Evolutionary conservation across 2,329 filamentous ascomycete species (phyloP).

Genomic region (Pseudogymnoascus sp.): DNA sequence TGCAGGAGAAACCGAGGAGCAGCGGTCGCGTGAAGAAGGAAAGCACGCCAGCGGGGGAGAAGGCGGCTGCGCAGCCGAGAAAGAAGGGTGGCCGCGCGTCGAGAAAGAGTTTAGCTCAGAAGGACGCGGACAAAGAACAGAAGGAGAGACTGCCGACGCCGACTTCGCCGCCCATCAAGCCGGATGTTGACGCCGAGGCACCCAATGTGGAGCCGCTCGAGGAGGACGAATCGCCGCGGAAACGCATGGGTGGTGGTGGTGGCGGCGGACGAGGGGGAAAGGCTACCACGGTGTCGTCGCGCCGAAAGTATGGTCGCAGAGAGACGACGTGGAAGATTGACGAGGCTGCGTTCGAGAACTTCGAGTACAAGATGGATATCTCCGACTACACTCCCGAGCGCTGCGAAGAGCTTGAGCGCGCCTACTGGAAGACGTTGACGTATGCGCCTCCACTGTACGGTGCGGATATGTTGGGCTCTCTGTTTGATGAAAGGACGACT

Average conservation of each 20-base stretch:
- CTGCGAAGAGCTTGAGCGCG: constrained; percentile 87
- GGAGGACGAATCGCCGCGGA: constrained; percentile 38
- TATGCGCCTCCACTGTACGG: constrained; percentile 94
- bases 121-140: constrained; percentile 16
- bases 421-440: constrained; percentile 95
- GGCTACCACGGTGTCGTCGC: constrained; percentile 67
- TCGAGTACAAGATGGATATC: constrained; percentile 81
- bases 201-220: constrained; percentile 31
- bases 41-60: constrained; percentile 23
- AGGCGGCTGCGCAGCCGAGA: constrained; percentile 12
- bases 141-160: constrained; percentile 42
- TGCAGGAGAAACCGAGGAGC: constrained; percentile 25
- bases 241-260: constrained; percentile 33
- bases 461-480: constrained; percentile 88
- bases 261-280: constrained; percentile 39
- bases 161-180: constrained; percentile 39
- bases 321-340: constrained; percentile 75
- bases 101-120: constrained; percentile 20
- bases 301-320: constrained; percentile 75
- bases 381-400: constrained; percentile 86
- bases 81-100: constrained; percentile 14
- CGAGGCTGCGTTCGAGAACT: constrained; percentile 81
- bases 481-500: constrained; percentile 80
- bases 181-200: constrained; percentile 31
- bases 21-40: constrained; percentile 38